Conservation (phyloP, 495 filamentous ascomycete species). For the Aspergillus hancockii region DNA sequence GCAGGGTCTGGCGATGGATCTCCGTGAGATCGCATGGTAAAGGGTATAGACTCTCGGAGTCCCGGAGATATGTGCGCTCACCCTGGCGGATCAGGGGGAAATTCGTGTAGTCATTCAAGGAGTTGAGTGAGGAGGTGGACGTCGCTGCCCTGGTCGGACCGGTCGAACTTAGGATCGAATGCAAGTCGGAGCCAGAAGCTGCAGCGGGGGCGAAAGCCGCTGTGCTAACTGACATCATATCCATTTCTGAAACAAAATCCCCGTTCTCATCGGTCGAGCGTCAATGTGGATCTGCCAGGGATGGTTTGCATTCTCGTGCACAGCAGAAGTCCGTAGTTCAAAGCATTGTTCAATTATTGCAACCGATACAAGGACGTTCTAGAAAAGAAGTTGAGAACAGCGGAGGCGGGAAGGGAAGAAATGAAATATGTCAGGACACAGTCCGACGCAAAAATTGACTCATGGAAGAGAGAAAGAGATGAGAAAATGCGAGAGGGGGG, state of each 20-base stretch:
- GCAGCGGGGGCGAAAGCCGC: slow-evolving; percentile 29
- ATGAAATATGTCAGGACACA: slow-evolving; percentile 9
- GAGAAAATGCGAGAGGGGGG: slow-evolving; percentile 9
- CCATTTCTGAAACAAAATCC: slow-evolving; percentile 29
- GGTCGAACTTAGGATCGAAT: slow-evolving; percentile 42
- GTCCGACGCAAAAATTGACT: slow-evolving; percentile 7
- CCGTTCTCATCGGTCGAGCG: slow-evolving; percentile 26
- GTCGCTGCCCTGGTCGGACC: slow-evolving; percentile 32
- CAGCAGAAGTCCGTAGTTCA: slow-evolving; percentile 4
- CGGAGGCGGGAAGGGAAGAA: slow-evolving; percentile 11
- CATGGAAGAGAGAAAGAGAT: slow-evolving; percentile 10
- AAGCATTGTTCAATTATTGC: slow-evolving; percentile 1
- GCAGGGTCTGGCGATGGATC: slow-evolving; percentile 82
- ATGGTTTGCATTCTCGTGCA: slow-evolving; percentile 38
- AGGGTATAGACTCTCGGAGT: slow-evolving; percentile 73
- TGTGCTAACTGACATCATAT: slow-evolving; percentile 37
- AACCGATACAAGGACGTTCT: background rate
- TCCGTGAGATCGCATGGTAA: slow-evolving; percentile 87
- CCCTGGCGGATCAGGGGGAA: slow-evolving; percentile 70
- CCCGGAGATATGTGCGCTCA: slow-evolving; percentile 79
- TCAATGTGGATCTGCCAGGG: slow-evolving; percentile 24
- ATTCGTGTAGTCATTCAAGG: slow-evolving; percentile 46
- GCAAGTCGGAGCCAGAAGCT: slow-evolving; percentile 41
- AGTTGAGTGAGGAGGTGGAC: slow-evolving; percentile 40
- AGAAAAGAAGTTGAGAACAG: slow-evolving; percentile 8